Percentiles rank a stretch among this genome's conserved stretches.
These are phyloP conservation scores for Saccharomycopsis fermentans DNA, from an alignment of 805 yeast genomes.

Conservation along the genomic window DNA sequence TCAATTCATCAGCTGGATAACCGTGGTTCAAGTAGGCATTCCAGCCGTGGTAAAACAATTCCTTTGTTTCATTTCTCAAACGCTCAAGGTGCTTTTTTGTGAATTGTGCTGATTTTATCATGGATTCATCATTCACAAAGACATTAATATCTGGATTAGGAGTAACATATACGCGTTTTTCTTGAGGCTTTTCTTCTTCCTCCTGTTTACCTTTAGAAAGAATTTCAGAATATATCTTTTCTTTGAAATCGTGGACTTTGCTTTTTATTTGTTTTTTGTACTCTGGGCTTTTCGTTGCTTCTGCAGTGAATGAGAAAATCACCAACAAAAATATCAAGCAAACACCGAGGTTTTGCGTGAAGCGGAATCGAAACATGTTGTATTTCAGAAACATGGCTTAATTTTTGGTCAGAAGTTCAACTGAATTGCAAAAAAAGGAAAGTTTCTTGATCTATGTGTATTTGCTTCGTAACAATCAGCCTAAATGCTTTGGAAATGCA, in stretches of 20 bases:
- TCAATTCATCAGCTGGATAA: slow-evolving; percentile 74
- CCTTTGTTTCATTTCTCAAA: slow-evolving; percentile 37
- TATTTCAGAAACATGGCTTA: too few species aligned
- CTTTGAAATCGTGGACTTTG: not conserved
- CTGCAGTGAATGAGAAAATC: not conserved
- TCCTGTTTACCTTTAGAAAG: not conserved
- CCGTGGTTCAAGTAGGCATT: slow-evolving; percentile 55
- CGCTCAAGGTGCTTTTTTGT: slow-evolving; percentile 24
- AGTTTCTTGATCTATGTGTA: too few species aligned
- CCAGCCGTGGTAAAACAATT: slow-evolving; percentile 69
- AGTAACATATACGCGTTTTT: not conserved
- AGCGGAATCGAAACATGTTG: not conserved
- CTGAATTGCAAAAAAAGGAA: too few species aligned
- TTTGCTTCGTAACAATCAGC: too few species aligned
- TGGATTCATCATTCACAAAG: not conserved
- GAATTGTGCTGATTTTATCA: slow-evolving; percentile 17
- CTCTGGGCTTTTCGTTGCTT: not conserved
- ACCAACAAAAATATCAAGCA: not conserved
- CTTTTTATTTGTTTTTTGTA: not conserved
- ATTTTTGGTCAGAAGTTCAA: too few species aligned
- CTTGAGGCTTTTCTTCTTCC: not conserved
- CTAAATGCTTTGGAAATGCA: too few species aligned
- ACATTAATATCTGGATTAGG: not conserved
- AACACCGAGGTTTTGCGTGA: not conserved
- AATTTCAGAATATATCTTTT: not conserved